These are phyloP conservation scores for Podospora tetraspora DNA, from an alignment of 495 filamentous ascomycete species.

Conservation along the genomic window DNA sequence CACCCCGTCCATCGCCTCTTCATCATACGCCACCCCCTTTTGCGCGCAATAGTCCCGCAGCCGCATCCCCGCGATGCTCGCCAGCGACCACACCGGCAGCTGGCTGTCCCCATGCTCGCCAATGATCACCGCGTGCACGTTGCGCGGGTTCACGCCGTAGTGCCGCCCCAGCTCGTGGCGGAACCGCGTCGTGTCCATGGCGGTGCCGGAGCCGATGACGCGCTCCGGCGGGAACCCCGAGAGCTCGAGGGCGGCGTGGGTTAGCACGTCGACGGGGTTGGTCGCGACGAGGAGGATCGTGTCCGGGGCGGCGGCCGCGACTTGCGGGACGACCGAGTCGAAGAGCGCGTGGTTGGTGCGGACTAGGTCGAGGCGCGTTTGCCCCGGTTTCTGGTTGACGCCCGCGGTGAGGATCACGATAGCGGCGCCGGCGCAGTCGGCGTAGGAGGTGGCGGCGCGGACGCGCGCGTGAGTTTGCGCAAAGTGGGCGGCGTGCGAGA, in stretches of 20 bases:
- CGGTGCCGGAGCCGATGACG: slow-evolving; percentile 33
- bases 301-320: slow-evolving; percentile 25
- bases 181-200: slow-evolving; percentile 32
- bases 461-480: slow-evolving; percentile 31
- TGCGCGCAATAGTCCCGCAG: slow-evolving; percentile 25
- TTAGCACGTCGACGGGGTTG: slow-evolving; percentile 34
- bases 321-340: slow-evolving; percentile 22
- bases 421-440: slow-evolving; percentile 45
- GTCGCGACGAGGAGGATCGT: slow-evolving; percentile 32
- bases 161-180: slow-evolving; percentile 29
- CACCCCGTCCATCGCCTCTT: slow-evolving; percentile 23
- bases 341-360: slow-evolving; percentile 30
- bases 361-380: slow-evolving; percentile 29
- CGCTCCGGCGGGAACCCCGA: slow-evolving; percentile 27
- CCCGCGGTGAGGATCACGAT: slow-evolving; percentile 48
- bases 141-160: slow-evolving; percentile 29
- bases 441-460: slow-evolving; percentile 27
- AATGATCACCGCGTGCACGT: slow-evolving; percentile 30
- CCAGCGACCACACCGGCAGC: slow-evolving; percentile 31
- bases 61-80: slow-evolving; percentile 29
- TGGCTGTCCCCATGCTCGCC: slow-evolving; percentile 33
- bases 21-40: slow-evolving; percentile 19
- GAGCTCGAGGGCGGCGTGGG: slow-evolving; percentile 25
- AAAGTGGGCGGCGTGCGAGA: slow-evolving; percentile 34
- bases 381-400: slow-evolving; percentile 33